Conservation (phyloP, 257 asterid species). For the Solanum verrucosum region DNA sequence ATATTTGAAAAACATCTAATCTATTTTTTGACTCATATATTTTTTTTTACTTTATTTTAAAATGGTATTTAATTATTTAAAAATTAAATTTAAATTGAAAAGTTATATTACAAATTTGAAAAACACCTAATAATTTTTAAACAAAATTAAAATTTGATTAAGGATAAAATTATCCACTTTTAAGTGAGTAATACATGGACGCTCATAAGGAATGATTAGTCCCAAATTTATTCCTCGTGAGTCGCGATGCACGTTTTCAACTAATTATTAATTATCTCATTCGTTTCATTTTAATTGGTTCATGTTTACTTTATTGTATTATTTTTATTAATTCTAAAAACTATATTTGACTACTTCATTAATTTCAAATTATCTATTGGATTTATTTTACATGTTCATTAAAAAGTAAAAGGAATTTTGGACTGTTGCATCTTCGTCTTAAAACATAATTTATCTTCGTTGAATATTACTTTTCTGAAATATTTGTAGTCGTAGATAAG, state of each 20-base stretch:
- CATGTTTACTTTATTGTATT: too few relatives aligned
- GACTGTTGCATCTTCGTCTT: not conserved
- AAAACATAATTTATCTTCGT: not conserved
- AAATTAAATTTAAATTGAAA: not conserved
- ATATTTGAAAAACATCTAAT: not conserved
- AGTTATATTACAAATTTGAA: not conserved
- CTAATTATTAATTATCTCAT: not conserved
- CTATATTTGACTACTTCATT: not conserved
- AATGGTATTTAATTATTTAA: too few relatives aligned
- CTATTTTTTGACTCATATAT: too few relatives aligned
- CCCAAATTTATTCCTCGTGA: not conserved
- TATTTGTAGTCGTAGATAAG: not conserved
- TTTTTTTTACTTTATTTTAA: too few relatives aligned
- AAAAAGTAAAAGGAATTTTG: not conserved
- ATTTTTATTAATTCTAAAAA: not conserved
- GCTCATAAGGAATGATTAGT: not conserved
- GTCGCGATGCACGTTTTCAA: not conserved
- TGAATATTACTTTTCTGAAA: not conserved
- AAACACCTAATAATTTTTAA: not conserved
- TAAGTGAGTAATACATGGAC: not conserved
- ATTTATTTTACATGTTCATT: not conserved
- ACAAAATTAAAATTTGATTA: not conserved
- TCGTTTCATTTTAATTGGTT: not conserved
- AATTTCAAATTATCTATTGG: not conserved
- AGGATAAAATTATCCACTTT: not conserved